These are phyloP conservation scores for Alloteropsis semialata DNA, from an alignment of 176 grass and related monocot genomes.

Conservation along the genomic window DNA sequence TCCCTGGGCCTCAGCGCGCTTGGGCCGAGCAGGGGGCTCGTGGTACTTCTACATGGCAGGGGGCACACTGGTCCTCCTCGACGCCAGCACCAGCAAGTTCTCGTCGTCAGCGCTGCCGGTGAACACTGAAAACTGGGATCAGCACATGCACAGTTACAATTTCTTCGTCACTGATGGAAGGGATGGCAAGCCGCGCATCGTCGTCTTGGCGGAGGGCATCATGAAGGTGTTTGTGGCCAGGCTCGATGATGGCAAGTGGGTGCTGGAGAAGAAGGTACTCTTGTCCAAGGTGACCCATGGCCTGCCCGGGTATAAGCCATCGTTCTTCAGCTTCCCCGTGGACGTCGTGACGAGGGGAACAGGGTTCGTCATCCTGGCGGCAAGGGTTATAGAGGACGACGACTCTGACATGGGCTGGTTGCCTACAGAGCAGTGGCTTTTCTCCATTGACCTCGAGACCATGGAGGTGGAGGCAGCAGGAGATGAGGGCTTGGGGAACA, in stretches of 20 bases:
- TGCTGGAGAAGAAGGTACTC: background rate
- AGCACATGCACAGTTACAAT: background rate
- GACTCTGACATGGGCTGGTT: no score
- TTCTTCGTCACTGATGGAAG: background rate
- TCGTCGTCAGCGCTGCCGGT: rapidly evolving
- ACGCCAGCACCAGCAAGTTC: background rate
- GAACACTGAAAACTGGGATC: no score
- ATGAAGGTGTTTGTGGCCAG: background rate
- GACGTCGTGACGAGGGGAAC: no score
- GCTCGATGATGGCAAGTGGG: background rate
- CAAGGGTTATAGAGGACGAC: no score
- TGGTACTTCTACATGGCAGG: background rate
- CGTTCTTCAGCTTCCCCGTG: no score
- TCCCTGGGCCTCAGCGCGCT: no score
- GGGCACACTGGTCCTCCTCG: background rate
- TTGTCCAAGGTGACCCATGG: background rate
- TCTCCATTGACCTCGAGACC: no score
- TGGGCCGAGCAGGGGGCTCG: background rate
- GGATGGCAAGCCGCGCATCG: background rate
- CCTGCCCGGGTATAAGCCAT: background rate
- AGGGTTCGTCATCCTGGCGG: no score
- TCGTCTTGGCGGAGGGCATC: background rate
- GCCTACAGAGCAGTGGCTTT: no score
- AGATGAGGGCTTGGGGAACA: no score
- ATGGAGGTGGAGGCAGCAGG: no score